These are phyloP conservation scores for Neurospora africana DNA, from an alignment of 495 filamentous ascomycete species.

Conservation along the genomic window DNA sequence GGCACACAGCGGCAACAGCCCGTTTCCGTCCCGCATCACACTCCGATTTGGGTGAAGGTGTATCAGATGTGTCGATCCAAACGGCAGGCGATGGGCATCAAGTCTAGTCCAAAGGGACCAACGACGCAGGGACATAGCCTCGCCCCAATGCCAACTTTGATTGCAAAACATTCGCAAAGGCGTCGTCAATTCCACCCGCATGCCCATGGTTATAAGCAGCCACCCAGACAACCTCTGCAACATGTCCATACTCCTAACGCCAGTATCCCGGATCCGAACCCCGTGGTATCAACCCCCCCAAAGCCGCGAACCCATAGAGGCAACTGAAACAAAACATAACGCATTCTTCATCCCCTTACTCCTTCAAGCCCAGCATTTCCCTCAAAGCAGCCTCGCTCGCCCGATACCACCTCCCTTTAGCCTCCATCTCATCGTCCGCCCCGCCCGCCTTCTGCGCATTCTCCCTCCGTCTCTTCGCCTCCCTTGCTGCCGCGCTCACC, in stretches of 20 bases:
- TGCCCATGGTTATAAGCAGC: not conserved
- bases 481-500: constrained; percentile 57
- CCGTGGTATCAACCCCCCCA: not conserved
- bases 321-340: not conserved
- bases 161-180: not conserved
- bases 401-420: constrained; percentile 72
- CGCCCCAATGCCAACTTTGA: not conserved
- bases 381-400: constrained; percentile 59
- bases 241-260: not conserved
- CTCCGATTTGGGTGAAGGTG: not conserved
- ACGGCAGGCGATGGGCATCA: not conserved
- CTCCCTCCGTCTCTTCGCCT: constrained; percentile 71
- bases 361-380: constrained; percentile 42
- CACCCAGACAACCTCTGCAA: not conserved
- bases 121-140: not conserved
- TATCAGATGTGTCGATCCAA: not conserved
- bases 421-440: constrained; percentile 69
- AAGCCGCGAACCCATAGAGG: not conserved
- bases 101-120: not conserved
- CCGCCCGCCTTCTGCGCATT: constrained; percentile 37
- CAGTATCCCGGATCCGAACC: not conserved
- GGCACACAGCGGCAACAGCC: not conserved
- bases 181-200: not conserved
- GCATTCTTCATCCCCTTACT: not conserved
- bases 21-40: not conserved